Conservation (phyloP, 2,329 filamentous ascomycete genomes). For the Neofusicoccum cordaticola region DNA sequence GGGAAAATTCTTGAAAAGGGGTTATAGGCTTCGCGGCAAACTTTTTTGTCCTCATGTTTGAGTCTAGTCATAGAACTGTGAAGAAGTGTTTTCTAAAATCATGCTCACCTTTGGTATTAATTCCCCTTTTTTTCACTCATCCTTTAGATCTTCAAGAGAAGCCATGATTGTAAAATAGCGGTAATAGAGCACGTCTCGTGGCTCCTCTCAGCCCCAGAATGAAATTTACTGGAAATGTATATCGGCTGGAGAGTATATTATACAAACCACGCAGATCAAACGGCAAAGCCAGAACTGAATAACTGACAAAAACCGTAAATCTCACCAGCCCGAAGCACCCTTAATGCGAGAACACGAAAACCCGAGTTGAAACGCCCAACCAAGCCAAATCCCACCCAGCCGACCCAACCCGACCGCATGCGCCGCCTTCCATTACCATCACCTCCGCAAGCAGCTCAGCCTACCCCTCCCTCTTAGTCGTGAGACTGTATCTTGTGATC, state of each 20-base stretch:
- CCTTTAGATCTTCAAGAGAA: no score
- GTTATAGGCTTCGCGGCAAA: no score
- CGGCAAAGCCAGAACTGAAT: not conserved
- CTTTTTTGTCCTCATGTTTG: no score
- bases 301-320: not conserved
- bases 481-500: constrained; percentile 79
- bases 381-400: not conserved
- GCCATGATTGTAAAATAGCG: no score
- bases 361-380: not conserved
- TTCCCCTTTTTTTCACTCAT: no score
- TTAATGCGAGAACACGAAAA: not conserved
- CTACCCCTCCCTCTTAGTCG: not conserved
- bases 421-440: not conserved
- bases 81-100: no score
- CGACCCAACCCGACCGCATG: not conserved
- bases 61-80: no score
- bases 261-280: not conserved
- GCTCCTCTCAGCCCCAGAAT: no score
- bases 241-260: not conserved
- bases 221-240: no score
- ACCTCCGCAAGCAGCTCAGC: not conserved
- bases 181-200: no score
- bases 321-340: not conserved
- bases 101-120: no score
- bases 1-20: no score